Evolutionary conservation across 1,284 basidiomycete species (phyloP), one percentile per base, ranked within the genome.

Genomic region (Leccinum laetum): DNA sequence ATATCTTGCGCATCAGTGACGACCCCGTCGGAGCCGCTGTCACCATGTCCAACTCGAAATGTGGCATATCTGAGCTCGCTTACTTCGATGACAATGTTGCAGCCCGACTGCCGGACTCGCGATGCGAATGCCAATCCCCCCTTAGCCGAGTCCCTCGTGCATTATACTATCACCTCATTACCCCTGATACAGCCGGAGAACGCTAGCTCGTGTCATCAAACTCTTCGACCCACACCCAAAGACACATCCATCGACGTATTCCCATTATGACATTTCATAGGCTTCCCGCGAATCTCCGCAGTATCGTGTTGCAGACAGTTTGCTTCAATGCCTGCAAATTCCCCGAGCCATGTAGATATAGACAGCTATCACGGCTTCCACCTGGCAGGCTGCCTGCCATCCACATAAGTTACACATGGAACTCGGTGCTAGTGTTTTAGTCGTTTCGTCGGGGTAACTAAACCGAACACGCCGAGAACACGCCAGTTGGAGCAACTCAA

Each of bases 1-100:
- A 46, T 53, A 13, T 52, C 24, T 52, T 52, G 24, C 29, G 14
- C 24, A 13, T 59, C 55, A 59, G 21, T 39, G 18, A 26, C 49
- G 49, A 11, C 18, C 46, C 49, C 49, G 10, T 52, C 58, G 53
- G 24, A 67, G 32, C 57, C 39, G 46, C 18, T 32, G 26, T 55
- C 63, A 32, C 32, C 32, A 46, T 69, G 63, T 68, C 69, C 72
- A 71, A 64, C 61, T 35, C 24, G 29, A 24, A 39, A 39, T 58
- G 53, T 68, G 59, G 44, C 58, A 62, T 57, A 56, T 67, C 71
- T 41, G 63, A 60, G n/a, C 53, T 64, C 67, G 62, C 55, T 59
- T 70, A 55, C 67, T 69, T 60, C 46, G 46, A 44, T 61, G 18
- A 58, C 55, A 46, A 58, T 62, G 52, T 39, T 62, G 39, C 26